These are phyloP conservation scores for Umbellularia californica DNA, from an alignment of 164 flowering plant species.

Conservation along the genomic window DNA sequence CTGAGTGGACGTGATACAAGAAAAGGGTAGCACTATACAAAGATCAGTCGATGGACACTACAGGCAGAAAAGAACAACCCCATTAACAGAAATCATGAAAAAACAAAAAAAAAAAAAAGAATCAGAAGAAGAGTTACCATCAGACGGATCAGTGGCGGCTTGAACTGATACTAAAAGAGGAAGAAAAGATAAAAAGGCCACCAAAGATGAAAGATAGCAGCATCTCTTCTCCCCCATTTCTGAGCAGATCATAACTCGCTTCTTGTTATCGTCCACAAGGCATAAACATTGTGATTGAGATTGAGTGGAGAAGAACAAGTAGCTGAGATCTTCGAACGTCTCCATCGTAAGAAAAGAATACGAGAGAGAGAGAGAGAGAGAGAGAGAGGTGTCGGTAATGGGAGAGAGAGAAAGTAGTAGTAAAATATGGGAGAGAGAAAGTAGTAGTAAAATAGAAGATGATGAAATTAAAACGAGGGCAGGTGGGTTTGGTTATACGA, in stretches of 20 bases:
- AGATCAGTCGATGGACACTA: too few relatives aligned
- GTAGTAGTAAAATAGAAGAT: neutral
- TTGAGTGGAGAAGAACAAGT: neutral
- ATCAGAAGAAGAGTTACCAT: slow-evolving; percentile 5
- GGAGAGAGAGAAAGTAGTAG: neutral
- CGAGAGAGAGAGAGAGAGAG: neutral
- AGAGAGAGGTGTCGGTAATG: slow-evolving; percentile 6
- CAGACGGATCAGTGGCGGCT: slow-evolving; percentile 13
- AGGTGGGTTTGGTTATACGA: neutral
- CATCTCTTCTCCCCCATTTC: neutral
- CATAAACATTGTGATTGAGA: neutral
- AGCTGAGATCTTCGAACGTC: neutral
- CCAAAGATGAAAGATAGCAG: too few relatives aligned
- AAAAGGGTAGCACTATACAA: too few relatives aligned
- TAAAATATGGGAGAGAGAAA: neutral
- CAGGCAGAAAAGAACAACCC: too few relatives aligned
- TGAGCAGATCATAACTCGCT: neutral
- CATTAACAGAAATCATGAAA: too few relatives aligned
- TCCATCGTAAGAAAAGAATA: neutral
- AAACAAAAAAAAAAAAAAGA: too few relatives aligned
- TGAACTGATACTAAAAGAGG: neutral
- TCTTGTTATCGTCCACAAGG: neutral
- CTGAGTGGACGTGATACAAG: too few relatives aligned
- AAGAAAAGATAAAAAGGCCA: neutral
- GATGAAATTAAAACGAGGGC: neutral